Percentiles rank a stretch among this genome's conserved stretches.
phyloP scores from a whole-genome alignment of 169 alveolate genomes.

The Eimeria brunetti region DNA sequence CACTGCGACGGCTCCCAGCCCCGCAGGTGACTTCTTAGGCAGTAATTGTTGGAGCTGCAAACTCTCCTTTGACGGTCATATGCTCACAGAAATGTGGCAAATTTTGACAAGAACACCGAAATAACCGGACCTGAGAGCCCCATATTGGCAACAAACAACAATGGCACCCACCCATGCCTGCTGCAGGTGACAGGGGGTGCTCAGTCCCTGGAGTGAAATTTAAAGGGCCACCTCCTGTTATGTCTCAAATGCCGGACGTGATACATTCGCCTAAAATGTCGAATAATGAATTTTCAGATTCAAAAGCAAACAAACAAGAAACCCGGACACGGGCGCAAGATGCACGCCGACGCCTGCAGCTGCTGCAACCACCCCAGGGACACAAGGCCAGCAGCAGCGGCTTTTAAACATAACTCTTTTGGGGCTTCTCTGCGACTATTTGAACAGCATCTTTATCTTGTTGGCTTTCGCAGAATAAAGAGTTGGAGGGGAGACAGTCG shows the following conservation, averaged over 20 bases:
- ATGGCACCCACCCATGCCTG: not conserved
- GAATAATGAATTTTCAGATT: constrained; percentile 13
- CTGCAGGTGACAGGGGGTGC: constrained; percentile 41
- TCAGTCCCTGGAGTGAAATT: not conserved
- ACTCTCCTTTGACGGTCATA: not conserved
- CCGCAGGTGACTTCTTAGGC: constrained; percentile 52
- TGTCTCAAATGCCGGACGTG: constrained; percentile 31
- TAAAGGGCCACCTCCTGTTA: not conserved
- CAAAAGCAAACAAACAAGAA: constrained; percentile 66
- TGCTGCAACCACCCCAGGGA: constrained; percentile 58
- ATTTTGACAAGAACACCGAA: not conserved
- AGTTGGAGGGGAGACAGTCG: constrained; percentile 8
- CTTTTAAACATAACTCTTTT: not conserved
- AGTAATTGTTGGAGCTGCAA: not conserved
- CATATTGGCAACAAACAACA: not conserved
- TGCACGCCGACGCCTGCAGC: constrained; percentile 69
- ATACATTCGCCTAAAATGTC: constrained; percentile 4
- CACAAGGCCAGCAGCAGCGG: constrained; percentile 16
- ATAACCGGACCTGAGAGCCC: not conserved
- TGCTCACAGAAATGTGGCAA: not conserved
- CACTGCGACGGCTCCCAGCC: constrained; percentile 36
- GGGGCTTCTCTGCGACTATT: constrained; percentile 21
- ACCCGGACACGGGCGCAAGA: constrained; percentile 44
- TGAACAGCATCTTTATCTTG: constrained; percentile 21
- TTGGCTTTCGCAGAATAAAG: constrained; percentile 7